phyloP scores from a whole-genome alignment of 2,329 filamentous ascomycete genomes.

The Aspergillus udagawae region DNA sequence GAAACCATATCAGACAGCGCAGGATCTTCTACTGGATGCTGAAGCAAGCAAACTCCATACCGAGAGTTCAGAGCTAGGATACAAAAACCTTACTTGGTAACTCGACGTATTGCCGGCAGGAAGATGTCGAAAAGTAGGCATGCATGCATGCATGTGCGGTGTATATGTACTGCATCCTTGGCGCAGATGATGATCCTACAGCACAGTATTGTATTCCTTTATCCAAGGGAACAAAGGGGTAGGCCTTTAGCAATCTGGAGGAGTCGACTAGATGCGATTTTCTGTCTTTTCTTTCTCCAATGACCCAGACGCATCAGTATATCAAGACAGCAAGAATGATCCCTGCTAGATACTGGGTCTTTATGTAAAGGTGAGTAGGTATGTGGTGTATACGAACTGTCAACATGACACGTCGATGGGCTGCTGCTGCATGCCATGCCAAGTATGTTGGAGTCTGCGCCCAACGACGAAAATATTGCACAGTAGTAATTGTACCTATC shows the following conservation, averaged over 20 bases:
- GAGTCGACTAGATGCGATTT: neutral
- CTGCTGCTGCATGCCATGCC: conserved; percentile 1
- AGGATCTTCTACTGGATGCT: neutral
- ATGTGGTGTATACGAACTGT: neutral
- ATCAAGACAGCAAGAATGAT: neutral
- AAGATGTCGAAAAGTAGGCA: neutral
- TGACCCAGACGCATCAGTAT: neutral
- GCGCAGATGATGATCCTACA: neutral
- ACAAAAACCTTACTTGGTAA: neutral
- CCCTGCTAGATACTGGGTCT: neutral
- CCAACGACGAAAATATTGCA: conserved; percentile 1
- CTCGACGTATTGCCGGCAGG: neutral
- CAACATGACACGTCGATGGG: conserved; percentile 8
- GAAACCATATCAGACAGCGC: too few species aligned
- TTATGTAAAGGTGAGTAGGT: neutral
- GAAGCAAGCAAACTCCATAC: neutral
- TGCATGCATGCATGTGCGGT: neutral
- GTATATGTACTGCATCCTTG: neutral
- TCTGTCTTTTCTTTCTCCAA: neutral
- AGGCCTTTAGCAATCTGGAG: neutral
- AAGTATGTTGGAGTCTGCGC: conserved; percentile 4
- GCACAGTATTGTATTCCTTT: neutral
- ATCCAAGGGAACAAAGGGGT: neutral
- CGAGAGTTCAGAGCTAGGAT: neutral
- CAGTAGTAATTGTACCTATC: neutral